A percentile compares a stretch with the other conserved stretches of the same genome.
Evolutionary conservation across 768 basidiomycete genomes (phyloP).

Genomic region (Mycena chlorophos): DNA sequence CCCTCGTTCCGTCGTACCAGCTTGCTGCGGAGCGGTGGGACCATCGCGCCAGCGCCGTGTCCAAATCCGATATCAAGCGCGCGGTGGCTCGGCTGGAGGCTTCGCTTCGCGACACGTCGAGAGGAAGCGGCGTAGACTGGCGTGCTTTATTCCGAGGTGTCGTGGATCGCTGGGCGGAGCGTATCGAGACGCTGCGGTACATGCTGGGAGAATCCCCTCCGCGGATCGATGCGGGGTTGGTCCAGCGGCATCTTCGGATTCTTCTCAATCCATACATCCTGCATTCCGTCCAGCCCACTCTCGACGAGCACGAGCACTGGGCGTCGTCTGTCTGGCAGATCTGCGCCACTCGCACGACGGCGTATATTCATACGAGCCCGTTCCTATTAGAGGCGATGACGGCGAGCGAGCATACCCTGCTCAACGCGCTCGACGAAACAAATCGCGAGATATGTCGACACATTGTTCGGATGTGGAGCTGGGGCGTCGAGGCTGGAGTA

Average conservation of each 20-base stretch:
- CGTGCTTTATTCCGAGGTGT: conserved; percentile 28
- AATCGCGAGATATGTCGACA: conserved; percentile 18
- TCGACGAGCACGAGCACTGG: conserved; percentile 1
- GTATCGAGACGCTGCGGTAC: conserved; percentile 29
- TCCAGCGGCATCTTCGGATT: conserved; percentile 5
- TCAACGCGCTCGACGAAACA: conserved; percentile 2
- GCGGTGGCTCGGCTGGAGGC: conserved; percentile 15
- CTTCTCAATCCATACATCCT: conserved; percentile 14
- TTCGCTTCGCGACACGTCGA: conserved; percentile 1
- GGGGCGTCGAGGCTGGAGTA: conserved; percentile 3
- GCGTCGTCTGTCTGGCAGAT: conserved; percentile 1
- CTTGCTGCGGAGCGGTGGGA: conserved; percentile 27
- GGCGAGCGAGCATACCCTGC: neutral
- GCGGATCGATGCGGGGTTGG: conserved; percentile 2
- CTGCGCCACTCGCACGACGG: conserved; percentile 12
- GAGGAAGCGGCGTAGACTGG: conserved; percentile 37
- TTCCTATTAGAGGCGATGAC: neutral
- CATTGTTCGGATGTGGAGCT: conserved; percentile 8
- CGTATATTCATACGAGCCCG: neutral
- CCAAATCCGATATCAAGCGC: conserved; percentile 22
- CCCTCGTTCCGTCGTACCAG: conserved; percentile 26
- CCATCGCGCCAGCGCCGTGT: conserved; percentile 32
- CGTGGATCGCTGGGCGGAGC: conserved; percentile 31
- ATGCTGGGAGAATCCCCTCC: conserved; percentile 18
- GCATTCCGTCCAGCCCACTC: conserved; percentile 4